Percentiles rank a stretch among this genome's conserved stretches.
Evolutionary conservation across 371 early-diverging fungal species (phyloP).

Genomic region (Mucor mucedo): DNA sequence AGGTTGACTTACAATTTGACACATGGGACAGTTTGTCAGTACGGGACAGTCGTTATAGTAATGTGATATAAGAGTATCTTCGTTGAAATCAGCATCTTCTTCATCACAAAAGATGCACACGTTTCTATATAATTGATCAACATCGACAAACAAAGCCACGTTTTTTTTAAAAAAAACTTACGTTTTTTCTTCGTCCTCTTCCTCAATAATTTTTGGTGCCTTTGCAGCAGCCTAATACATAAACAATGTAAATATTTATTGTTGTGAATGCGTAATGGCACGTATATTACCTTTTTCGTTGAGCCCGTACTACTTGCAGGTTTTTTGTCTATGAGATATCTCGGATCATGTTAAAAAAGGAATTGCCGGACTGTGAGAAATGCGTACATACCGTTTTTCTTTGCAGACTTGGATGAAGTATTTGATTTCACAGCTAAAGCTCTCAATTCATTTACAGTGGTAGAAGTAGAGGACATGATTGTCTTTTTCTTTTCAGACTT

Average conservation of each 20-base stretch:
- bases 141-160: neutral
- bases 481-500: slow-evolving; percentile 15
- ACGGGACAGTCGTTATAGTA: slow-evolving; percentile 80
- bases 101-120: slow-evolving; percentile 83
- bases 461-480: slow-evolving; percentile 10
- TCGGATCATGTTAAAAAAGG: neutral
- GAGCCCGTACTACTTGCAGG: neutral
- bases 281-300: neutral
- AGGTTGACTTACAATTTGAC: slow-evolving; percentile 64
- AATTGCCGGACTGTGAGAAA: neutral
- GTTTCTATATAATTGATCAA: slow-evolving; percentile 11
- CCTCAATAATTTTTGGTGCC: slow-evolving; percentile 2
- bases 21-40: slow-evolving; percentile 72
- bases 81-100: slow-evolving; percentile 66
- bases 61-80: slow-evolving; percentile 74
- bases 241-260: neutral
- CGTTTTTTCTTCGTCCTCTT: slow-evolving; percentile 13
- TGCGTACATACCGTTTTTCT: neutral
- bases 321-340: neutral
- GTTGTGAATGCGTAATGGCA: neutral
- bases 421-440: slow-evolving; percentile 38
- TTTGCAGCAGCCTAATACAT: neutral
- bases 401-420: neutral
- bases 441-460: slow-evolving; percentile 37
- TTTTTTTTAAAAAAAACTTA: neutral